phyloP scores from a whole-genome alignment of 768 basidiomycete species.

The Trametes coccinea region DNA sequence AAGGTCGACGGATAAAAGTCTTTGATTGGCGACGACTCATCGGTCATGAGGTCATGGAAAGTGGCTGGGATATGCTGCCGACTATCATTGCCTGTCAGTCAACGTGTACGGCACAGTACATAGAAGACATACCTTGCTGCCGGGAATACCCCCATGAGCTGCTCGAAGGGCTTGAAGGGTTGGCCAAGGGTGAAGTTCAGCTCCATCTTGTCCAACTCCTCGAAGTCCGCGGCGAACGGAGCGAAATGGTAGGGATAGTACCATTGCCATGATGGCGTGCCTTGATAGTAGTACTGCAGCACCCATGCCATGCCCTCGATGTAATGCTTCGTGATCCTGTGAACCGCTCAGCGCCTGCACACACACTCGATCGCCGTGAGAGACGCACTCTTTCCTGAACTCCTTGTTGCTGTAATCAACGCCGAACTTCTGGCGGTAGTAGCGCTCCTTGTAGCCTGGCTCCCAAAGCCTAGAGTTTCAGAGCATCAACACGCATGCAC shows the following conservation, averaged over 20 bases:
- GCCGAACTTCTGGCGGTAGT: conserved; percentile 92
- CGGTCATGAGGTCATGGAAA: conserved; percentile 87
- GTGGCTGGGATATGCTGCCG: conserved; percentile 83
- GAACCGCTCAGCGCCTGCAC: conserved; percentile 4
- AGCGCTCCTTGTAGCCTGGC: conserved; percentile 92
- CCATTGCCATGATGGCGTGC: conserved; percentile 98
- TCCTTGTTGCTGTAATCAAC: conserved; percentile 67
- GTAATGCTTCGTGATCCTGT: conserved; percentile 79
- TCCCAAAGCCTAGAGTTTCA: conserved; percentile 76
- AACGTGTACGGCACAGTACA: not conserved
- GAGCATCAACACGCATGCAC: conserved; percentile 13
- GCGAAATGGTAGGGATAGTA: conserved; percentile 99
- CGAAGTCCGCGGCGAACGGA: conserved; percentile 95
- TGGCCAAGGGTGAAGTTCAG: conserved; percentile 77
- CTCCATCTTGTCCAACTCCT: conserved; percentile 73
- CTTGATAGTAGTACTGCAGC: conserved; percentile 96
- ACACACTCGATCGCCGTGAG: not conserved
- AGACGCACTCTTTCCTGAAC: conserved; percentile 69
- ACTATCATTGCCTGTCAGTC: conserved; percentile 41
- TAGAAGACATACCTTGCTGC: conserved; percentile 69
- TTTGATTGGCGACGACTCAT: conserved; percentile 86
- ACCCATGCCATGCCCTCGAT: conserved; percentile 97
- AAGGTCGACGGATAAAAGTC: conserved; percentile 95
- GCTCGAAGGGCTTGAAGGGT: conserved; percentile 97
- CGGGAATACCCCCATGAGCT: conserved; percentile 98